A percentile compares a stretch with the other conserved stretches of the same genome.
These are phyloP conservation scores for Uromyces viciae-fabae DNA, from an alignment of 1,284 basidiomycete genomes.

Conservation along the genomic window DNA sequence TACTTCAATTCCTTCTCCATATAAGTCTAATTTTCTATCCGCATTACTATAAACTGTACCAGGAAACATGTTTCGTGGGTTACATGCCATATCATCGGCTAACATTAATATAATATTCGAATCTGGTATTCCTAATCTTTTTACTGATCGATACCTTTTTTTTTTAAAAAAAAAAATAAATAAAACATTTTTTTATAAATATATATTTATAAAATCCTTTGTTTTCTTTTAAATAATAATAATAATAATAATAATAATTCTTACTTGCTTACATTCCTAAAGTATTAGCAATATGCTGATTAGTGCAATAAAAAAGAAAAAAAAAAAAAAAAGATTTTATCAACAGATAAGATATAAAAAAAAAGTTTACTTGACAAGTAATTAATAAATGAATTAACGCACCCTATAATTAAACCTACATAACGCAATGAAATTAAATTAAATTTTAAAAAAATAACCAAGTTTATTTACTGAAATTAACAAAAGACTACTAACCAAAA, in stretches of 20 bases:
- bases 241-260: not conserved
- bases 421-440: too few relatives aligned
- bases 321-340: too few relatives aligned
- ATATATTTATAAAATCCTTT: too few relatives aligned
- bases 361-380: not conserved
- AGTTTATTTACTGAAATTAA: not conserved
- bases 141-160: constrained; percentile 91
- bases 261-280: constrained; percentile 74
- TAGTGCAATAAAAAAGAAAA: too few relatives aligned
- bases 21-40: constrained; percentile 76
- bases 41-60: constrained; percentile 84
- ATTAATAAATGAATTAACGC: too few relatives aligned
- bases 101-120: constrained; percentile 99
- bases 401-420: constrained; percentile 93
- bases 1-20: constrained; percentile 94
- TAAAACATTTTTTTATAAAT: too few relatives aligned
- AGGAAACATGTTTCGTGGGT: constrained; percentile 83
- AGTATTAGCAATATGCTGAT: constrained; percentile 98
- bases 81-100: constrained; percentile 93
- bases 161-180: constrained; percentile 1
- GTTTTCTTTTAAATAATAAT: not conserved
- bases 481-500: constrained; percentile 66
- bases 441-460: not conserved
- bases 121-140: constrained; percentile 94
- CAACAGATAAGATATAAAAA: not conserved